Percentiles rank a stretch among this genome's conserved stretches.
These are phyloP conservation scores for Bocquillonia castaneifolia DNA, from an alignment of 441 rosid genomes.

Conservation along the genomic window DNA sequence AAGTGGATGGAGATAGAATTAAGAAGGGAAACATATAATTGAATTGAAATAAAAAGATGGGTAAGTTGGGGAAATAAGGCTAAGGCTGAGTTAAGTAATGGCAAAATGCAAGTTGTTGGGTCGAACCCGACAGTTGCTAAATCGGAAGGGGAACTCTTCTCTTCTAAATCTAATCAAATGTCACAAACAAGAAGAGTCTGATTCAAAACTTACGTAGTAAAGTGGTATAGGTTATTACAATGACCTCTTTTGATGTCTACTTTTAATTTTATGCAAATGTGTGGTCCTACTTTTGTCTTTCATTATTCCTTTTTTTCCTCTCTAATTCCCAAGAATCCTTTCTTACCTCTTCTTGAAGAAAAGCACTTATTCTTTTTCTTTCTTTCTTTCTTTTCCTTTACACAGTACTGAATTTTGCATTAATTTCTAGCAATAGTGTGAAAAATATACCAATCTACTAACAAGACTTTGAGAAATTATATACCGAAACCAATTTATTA, in stretches of 20 bases:
- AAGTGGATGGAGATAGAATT: too few species aligned
- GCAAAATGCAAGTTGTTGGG: conserved; percentile 1
- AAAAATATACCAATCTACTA: not conserved
- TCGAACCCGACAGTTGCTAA: not conserved
- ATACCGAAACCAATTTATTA: too few species aligned
- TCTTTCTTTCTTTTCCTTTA: not conserved
- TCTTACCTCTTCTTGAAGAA: conserved; percentile 12
- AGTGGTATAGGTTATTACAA: conserved; percentile 11
- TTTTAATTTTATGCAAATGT: conserved; percentile 1
- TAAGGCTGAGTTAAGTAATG: not conserved
- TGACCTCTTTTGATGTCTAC: not conserved
- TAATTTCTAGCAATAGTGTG: not conserved
- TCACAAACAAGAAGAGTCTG: not conserved
- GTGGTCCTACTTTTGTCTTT: conserved; percentile 16
- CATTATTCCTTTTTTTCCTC: conserved; percentile 10
- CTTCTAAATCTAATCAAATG: not conserved
- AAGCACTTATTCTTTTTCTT: conserved; percentile 1
- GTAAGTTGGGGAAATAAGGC: not conserved
- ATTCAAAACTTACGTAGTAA: conserved; percentile 24
- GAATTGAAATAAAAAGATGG: not conserved
- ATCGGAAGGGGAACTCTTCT: not conserved
- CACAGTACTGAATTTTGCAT: not conserved
- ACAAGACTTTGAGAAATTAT: too few species aligned
- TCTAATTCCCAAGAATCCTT: not conserved
- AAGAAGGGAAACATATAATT: too few species aligned